phyloP scores from a whole-genome alignment of 108 stramenopile genomes.

The Nitzschia sp. region DNA sequence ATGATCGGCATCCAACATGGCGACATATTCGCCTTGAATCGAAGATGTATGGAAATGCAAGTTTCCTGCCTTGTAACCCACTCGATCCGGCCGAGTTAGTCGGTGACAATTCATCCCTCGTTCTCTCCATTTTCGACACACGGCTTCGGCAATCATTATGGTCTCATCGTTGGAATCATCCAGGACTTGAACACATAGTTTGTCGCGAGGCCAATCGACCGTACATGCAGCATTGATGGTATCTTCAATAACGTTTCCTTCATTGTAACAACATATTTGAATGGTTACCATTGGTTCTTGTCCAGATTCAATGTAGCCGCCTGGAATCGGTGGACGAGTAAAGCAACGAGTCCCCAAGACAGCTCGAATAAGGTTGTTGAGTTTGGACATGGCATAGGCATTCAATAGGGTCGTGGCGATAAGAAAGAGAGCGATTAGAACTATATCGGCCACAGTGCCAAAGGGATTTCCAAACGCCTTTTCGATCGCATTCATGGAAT shows the following conservation, averaged over 20 bases:
- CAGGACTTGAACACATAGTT: conserved; percentile 23
- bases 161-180: conserved; percentile 37
- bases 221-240: conserved; percentile 28
- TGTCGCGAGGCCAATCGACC: conserved; percentile 33
- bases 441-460: too few species aligned
- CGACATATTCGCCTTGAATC: too few species aligned
- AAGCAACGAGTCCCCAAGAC: neutral
- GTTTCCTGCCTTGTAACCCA: too few species aligned
- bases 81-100: too few species aligned
- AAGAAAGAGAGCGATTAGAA: too few species aligned
- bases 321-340: neutral
- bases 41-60: too few species aligned
- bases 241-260: conserved; percentile 24
- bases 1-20: too few species aligned
- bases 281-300: conserved; percentile 38
- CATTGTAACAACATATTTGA: conserved; percentile 38
- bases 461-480: too few species aligned
- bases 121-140: too few species aligned
- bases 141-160: too few species aligned
- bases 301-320: neutral
- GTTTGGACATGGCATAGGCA: neutral
- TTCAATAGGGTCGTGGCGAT: neutral
- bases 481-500: too few species aligned
- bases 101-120: too few species aligned
- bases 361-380: neutral